Percentiles rank a stretch among this genome's conserved stretches.
Evolutionary conservation across 768 basidiomycete species (phyloP).

Genomic region (Gymnopilus junonius): DNA sequence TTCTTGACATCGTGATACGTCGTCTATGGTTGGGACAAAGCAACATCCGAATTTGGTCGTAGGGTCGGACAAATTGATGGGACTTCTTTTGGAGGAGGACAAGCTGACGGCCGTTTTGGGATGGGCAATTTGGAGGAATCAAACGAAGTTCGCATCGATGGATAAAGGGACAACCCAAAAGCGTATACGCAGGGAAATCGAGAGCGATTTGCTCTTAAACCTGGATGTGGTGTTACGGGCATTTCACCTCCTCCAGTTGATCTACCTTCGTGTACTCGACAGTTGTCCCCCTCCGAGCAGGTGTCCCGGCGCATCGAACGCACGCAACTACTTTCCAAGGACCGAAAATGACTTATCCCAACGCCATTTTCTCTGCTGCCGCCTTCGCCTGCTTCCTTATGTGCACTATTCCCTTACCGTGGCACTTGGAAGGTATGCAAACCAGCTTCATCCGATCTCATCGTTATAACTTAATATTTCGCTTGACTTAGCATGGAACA

Average conservation of each 20-base stretch:
- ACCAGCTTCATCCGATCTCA: neutral
- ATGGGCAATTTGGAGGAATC: constrained; percentile 12
- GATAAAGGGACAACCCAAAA: constrained; percentile 50
- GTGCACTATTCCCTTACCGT: constrained; percentile 62
- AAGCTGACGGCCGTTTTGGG: constrained; percentile 20
- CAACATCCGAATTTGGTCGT: constrained; percentile 32
- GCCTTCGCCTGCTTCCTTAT: constrained; percentile 64
- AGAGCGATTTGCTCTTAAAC: constrained; percentile 42
- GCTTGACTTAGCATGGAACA: constrained; percentile 52
- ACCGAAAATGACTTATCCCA: constrained; percentile 40
- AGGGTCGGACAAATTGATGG: constrained; percentile 14
- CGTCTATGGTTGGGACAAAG: constrained; percentile 35
- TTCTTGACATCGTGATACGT: constrained; percentile 22
- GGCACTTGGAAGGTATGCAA: constrained; percentile 65
- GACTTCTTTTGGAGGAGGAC: constrained; percentile 12
- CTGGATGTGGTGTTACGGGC: constrained; percentile 12
- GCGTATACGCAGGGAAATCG: constrained; percentile 39
- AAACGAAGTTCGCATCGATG: constrained; percentile 20
- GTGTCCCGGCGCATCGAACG: constrained; percentile 20
- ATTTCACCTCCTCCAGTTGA: constrained; percentile 32
- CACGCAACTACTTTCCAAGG: constrained; percentile 9
- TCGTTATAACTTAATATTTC: constrained; percentile 23
- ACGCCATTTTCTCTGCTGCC: constrained; percentile 50
- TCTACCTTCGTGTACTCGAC: constrained; percentile 36
- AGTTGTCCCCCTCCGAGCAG: constrained; percentile 21